These are phyloP conservation scores for Taiozyma sp. DNA, from an alignment of 1,139 yeast genomes.

Conservation along the genomic window DNA sequence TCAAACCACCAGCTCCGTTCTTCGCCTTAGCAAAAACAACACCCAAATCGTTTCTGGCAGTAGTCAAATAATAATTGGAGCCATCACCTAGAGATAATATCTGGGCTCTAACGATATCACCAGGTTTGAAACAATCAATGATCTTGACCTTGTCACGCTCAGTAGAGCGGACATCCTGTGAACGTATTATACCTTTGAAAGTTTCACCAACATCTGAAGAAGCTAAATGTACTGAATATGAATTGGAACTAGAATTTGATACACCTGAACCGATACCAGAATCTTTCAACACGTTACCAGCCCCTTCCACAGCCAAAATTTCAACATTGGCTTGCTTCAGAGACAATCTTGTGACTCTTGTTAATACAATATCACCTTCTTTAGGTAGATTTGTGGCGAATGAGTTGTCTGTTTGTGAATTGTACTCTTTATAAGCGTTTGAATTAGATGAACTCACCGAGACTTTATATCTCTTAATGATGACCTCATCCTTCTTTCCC, in stretches of 20 bases:
- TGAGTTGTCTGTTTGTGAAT: slow-evolving; percentile 14
- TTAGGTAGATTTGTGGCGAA: slow-evolving; percentile 52
- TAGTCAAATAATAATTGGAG: slow-evolving; percentile 78
- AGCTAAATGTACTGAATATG: slow-evolving; percentile 40
- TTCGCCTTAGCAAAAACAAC: slow-evolving; percentile 80
- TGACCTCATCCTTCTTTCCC: slow-evolving; percentile 12
- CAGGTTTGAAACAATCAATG: slow-evolving; percentile 79
- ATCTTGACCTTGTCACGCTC: slow-evolving; percentile 86
- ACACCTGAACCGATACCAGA: slow-evolving; percentile 68
- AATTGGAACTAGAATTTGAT: slow-evolving; percentile 38
- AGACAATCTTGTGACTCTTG: slow-evolving; percentile 64
- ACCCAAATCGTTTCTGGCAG: slow-evolving; percentile 90
- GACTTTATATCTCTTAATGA: slow-evolving; percentile 16
- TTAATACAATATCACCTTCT: slow-evolving; percentile 81
- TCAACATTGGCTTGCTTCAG: slow-evolving; percentile 75
- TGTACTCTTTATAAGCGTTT: slow-evolving; percentile 13
- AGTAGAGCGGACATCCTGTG: slow-evolving; percentile 87
- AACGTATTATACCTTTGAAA: slow-evolving; percentile 82
- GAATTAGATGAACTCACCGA: slow-evolving; percentile 17
- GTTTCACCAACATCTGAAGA: slow-evolving; percentile 82
- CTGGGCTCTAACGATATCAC: slow-evolving; percentile 85
- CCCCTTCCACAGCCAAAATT: slow-evolving; percentile 72
- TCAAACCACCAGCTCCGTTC: slow-evolving; percentile 68
- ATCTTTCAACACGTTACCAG: slow-evolving; percentile 55
- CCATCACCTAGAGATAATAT: slow-evolving; percentile 92